Base-by-base conservation (phyloP, 352 stramenopile genomes). In the Pythium dissotocum region DNA sequence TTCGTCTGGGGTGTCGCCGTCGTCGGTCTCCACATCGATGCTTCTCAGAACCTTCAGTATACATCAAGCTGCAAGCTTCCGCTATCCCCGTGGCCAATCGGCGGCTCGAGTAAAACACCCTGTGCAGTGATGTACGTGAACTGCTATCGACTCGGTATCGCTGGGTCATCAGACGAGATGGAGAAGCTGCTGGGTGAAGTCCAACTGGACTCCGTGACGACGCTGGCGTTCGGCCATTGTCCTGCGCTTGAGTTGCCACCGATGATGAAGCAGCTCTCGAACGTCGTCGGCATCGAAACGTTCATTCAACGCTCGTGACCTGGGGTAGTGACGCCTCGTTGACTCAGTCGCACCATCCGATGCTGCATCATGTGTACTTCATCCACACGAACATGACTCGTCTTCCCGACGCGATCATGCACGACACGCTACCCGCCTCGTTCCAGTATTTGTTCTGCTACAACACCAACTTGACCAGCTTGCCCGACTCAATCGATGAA, bases 231-330 rank as follows among this genome's bases (percentile, higher is more conserved):
- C 44, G 28, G 10, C 13, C 59, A 58, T 24, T 65, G 59, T 28
- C 4, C 59, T 5, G 28, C 44, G 33, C 33, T 65, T 3, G 32
- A 18, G 7, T 5, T 65, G 5, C 59, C 59, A 14, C 28, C 44
- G 28, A 26, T 49, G 6, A 7, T 65, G 8, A 42, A 14, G 8
- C 9, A 32, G 32, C 62, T 71, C n/a, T 26, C 35, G 10, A 16
- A 35, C 24, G 49, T 71, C 26, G 44, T 54, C 48, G 53, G 49
- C 16, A 9, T 71, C 2, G 65, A 71, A 49, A 40, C 62, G 3
- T 65, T 46, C 65, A 71, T 32, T 66, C 30, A 24, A 66, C 65
- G 35, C 51, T 71, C 18, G 26, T 35, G 5, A 28, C 35, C 14
- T 71, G 65, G 65, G 26, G 14, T 4, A 16, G 7, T 24, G 6